Evolutionary conservation across 306 rosid species (phyloP), one percentile per base, ranked within the genome.

Genomic region (Medicago lupulina): DNA sequence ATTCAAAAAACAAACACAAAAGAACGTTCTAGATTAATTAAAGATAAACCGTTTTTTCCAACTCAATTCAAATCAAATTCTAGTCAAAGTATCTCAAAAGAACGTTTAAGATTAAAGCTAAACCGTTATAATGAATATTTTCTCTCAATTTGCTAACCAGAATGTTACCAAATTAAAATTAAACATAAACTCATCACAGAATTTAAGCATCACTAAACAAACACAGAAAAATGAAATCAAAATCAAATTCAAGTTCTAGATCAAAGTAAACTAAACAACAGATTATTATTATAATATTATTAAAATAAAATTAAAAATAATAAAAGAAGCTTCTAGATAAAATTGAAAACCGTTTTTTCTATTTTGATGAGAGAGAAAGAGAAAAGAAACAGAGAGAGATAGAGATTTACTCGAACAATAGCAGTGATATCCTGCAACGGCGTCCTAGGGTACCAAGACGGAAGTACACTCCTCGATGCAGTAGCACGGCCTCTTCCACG

Each of bases 381-480:
- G 9, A 54, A 54, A 54, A 9, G 23, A 62, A 62, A 3, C 31
- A 28, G 31, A 28, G 31, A 25, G 28, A 28, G 31, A 31, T 19
- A 4, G 21, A 15, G 16, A 17, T 39, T 67, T 86, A 94, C 98
- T 82, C 90, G 71, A 23, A 38, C 75, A 16, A 90, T 69, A 9
- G 79, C 82, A n/a, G 93, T 90, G 61, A 94, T 81, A 19, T 92
- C 92, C 0, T 87, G 87, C 9, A 94, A 88, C 40, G 96, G 97
- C 17, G 92, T 86, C 72, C 98, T 74, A 0, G 95, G 98, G 55
- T 94, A 91, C 97, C 96, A 94, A 55, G 88, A 80, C 15, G 98
- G 97, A 5, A 94, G 82, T 14, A 77, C 44, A 5, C 93, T 83
- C 8, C 70, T 82, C 31, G 76, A 54, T 0, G 61, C 11, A 55